These are phyloP conservation scores for Boletus insuetus DNA, from an alignment of 768 basidiomycete species.

Conservation along the genomic window DNA sequence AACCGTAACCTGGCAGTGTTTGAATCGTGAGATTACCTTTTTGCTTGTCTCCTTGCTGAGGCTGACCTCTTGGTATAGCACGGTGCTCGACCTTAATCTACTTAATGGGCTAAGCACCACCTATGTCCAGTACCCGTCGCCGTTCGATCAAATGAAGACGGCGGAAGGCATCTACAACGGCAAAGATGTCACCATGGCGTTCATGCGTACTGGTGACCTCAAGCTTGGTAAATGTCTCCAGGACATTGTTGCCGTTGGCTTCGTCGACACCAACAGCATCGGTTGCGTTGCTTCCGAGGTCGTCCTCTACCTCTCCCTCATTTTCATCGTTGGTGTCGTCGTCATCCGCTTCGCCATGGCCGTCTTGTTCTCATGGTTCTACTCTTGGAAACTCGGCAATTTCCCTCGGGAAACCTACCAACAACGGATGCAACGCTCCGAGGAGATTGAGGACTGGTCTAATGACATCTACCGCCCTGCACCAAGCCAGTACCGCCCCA, in stretches of 20 bases:
- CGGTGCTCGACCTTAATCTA: constrained; percentile 85
- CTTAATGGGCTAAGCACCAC: constrained; percentile 80
- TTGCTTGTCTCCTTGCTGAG: constrained; percentile 1
- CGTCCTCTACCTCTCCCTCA: constrained; percentile 90
- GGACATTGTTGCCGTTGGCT: constrained; percentile 85
- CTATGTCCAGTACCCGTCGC: constrained; percentile 76
- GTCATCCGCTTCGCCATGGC: constrained; percentile 95
- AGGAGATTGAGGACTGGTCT: constrained; percentile 95
- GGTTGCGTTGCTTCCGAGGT: constrained; percentile 96
- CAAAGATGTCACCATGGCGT: constrained; percentile 84
- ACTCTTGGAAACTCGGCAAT: constrained; percentile 91
- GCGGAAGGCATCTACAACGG: constrained; percentile 73
- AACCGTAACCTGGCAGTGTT: constrained; percentile 87
- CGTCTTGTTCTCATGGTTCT: constrained; percentile 97
- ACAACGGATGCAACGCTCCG: constrained; percentile 83
- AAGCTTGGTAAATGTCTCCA: constrained; percentile 76
- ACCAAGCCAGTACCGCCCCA: constrained; percentile 87
- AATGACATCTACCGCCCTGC: constrained; percentile 94
- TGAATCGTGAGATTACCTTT: constrained; percentile 67
- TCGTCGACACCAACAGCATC: constrained; percentile 90
- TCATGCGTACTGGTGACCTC: constrained; percentile 69
- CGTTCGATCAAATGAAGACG: constrained; percentile 77
- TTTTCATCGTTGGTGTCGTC: constrained; percentile 97
- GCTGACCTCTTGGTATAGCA: constrained; percentile 40
- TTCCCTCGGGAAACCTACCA: constrained; percentile 93